Conservation (phyloP, 2,329 filamentous ascomycete species). For the Verticillium longisporum region DNA sequence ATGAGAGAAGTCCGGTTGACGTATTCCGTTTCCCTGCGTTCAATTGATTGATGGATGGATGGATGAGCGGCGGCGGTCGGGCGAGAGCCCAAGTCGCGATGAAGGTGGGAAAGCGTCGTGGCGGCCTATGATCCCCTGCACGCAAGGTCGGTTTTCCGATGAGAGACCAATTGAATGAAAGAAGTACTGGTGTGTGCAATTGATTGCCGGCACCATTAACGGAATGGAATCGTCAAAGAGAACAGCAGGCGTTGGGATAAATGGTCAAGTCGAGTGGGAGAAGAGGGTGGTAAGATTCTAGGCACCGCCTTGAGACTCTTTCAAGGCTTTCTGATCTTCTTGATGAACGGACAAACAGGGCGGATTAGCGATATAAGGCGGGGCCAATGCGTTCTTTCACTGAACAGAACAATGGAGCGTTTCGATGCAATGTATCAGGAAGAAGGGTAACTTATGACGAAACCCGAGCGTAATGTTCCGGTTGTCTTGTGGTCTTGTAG, state of each 20-base stretch:
- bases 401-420: background rate
- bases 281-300: background rate
- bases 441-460: background rate
- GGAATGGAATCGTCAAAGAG: background rate
- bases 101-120: background rate
- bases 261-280: background rate
- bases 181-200: background rate
- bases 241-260: background rate
- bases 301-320: background rate
- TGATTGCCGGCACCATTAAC: background rate
- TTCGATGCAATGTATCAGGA: background rate
- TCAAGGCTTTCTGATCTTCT: background rate
- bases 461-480: background rate
- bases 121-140: background rate
- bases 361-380: slow-evolving; percentile 1
- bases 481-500: background rate
- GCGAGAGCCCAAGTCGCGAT: background rate
- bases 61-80: background rate
- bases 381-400: background rate
- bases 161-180: background rate
- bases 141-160: background rate
- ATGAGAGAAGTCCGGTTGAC: background rate
- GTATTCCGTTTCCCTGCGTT: background rate
- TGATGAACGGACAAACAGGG: background rate
- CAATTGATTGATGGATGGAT: background rate